Evolutionary conservation across 73 alveolate genomes (phyloP).

Genomic region (Paramecium bursaria): DNA sequence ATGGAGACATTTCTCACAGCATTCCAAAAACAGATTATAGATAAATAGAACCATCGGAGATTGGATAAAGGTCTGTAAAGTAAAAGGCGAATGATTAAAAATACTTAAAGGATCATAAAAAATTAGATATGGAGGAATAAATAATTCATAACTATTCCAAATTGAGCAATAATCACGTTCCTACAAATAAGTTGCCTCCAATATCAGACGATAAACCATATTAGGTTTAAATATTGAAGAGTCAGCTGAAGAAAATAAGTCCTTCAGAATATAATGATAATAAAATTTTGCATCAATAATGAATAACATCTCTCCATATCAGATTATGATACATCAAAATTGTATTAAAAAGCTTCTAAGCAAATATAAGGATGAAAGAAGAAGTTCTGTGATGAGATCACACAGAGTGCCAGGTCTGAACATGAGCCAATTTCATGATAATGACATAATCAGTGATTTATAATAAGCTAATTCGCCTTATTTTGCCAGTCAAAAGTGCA

Average conservation of each 20-base stretch:
- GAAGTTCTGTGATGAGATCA: no score
- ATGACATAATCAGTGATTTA: no score
- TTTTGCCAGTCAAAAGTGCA: no score
- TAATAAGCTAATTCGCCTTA: no score
- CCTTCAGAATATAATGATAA: no score
- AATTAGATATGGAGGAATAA: slow-evolving; percentile 30
- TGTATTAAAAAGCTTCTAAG: no score
- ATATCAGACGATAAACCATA: slow-evolving; percentile 25
- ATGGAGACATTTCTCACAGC: slow-evolving; percentile 4
- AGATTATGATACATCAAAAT: no score
- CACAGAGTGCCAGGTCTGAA: no score
- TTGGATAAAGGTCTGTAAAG: background rate
- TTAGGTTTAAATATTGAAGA: slow-evolving; percentile 11
- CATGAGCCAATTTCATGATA: no score
- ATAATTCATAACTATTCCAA: background rate
- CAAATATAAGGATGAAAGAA: no score
- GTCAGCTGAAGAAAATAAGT: slow-evolving; percentile 35
- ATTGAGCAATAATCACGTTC: background rate
- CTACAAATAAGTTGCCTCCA: slow-evolving; percentile 17
- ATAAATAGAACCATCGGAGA: background rate
- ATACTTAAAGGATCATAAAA: slow-evolving; percentile 16
- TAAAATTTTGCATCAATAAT: no score
- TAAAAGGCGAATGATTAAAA: background rate
- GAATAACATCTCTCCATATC: no score
- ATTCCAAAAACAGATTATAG: slow-evolving; percentile 27